Evolutionary conservation across 2,329 filamentous ascomycete genomes (phyloP), one percentile per base, ranked within the genome.

Genomic region (Botrytis medusae): DNA sequence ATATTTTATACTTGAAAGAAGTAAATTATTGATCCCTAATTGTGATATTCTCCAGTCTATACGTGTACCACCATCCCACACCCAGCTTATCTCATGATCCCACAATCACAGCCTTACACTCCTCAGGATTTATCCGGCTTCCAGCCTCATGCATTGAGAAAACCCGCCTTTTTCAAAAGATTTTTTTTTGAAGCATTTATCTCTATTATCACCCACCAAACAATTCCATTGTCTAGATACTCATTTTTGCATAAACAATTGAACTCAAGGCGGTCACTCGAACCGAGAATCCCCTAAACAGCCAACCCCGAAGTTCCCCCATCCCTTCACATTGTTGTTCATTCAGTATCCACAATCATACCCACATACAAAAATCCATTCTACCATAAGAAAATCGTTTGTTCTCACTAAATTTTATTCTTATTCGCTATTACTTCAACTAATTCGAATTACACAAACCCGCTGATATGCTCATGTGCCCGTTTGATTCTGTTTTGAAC

Each of bases 251-350:
- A 40, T 2, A 68, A 68, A 54, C 46, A 22, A 57, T 32, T 20
- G 1, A 54, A 54, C 16, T 14, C 25, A 54, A 57, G 48, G 64
- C 34, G 46, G 34, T 68, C 46, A n/a, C 25, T 37, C 46, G 64
- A 68, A 57, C 46, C 64, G 64, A 68, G 34, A 44, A 22, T 40
- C 46, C 64, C 64, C 64, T 68, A 22, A 68, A 29, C 1, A 51
- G 2, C 10, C 14, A 25, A 14, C 16, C 25, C 16, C 37, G 25
- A 29, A 40, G 22, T 40, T 54, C 12, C 22, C 18, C 44, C 48
- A 29, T 25, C 2, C 46, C 20, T 40, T 32, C 34, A 54, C 46
- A 29, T 42, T 14, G 1, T 57, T 29, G 46, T 68, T 57, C 14
- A 42, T 42, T 32, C 12, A 29, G 22, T 14, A 20, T 67, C 46